These are phyloP conservation scores for Vitis hybrid DNA, from an alignment of 177 flowering plant species.

Conservation along the genomic window DNA sequence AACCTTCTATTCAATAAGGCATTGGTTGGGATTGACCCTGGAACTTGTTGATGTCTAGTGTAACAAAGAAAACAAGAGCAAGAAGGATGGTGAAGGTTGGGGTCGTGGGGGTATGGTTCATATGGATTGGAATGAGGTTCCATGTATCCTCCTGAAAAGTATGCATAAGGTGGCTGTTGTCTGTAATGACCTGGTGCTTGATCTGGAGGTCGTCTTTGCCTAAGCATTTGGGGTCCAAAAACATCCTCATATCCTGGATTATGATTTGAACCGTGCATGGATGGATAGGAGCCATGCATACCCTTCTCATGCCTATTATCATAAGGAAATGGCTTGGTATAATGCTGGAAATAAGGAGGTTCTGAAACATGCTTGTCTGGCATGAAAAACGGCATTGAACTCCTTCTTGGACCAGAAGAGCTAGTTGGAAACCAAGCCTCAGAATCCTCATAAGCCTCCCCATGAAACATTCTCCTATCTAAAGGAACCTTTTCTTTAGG, in stretches of 20 bases:
- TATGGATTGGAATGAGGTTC: conserved; percentile 31
- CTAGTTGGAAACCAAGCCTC: conserved; percentile 22
- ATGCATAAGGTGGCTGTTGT: conserved; percentile 34
- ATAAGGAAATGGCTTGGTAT: conserved; percentile 36
- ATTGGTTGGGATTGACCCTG: conserved; percentile 36
- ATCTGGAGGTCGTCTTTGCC: conserved; percentile 34
- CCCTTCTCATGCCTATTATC: conserved; percentile 34
- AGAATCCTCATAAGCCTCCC: conserved; percentile 33
- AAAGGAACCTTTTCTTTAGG: conserved; percentile 44
- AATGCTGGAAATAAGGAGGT: conserved; percentile 27
- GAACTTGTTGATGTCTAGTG: conserved; percentile 38
- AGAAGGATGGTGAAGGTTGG: conserved; percentile 51
- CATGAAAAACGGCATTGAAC: conserved; percentile 26
- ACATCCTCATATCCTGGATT: conserved; percentile 42
- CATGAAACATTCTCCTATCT: conserved; percentile 36
- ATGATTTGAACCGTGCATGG: conserved; percentile 33
- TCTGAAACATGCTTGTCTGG: conserved; percentile 36
- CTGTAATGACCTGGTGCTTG: conserved; percentile 32
- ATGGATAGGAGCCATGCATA: conserved; percentile 38
- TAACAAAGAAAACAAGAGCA: conserved; percentile 66
- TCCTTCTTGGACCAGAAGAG: conserved; percentile 21
- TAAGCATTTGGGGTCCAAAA: conserved; percentile 36
- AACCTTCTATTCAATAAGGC: conserved; percentile 32
- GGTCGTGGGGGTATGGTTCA: conserved; percentile 36
- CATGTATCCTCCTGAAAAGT: conserved; percentile 37